phyloP scores from a whole-genome alignment of 169 alveolate genomes.

The Babesia sp. region DNA sequence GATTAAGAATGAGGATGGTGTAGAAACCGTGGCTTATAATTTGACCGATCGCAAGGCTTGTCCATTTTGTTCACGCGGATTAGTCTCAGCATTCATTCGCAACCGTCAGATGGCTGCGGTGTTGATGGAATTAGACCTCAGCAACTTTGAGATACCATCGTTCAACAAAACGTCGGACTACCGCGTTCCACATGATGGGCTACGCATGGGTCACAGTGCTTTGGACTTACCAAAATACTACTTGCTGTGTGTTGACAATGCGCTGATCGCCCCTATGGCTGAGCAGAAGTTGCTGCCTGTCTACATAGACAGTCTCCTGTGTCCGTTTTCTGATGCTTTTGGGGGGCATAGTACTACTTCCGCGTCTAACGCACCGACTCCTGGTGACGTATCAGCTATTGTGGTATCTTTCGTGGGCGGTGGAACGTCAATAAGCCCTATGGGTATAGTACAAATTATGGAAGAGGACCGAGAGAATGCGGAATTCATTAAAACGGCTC shows the following conservation, averaged over 20 bases:
- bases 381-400: slow-evolving; percentile 17
- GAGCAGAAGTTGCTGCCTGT: slow-evolving; percentile 48
- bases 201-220: neutral
- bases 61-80: slow-evolving; percentile 61
- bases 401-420: slow-evolving; percentile 37
- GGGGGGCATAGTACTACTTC: neutral
- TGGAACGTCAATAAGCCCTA: slow-evolving; percentile 36
- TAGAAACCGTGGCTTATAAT: slow-evolving; percentile 11
- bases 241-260: slow-evolving; percentile 30
- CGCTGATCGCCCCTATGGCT: slow-evolving; percentile 17
- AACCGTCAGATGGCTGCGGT: slow-evolving; percentile 54
- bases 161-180: neutral
- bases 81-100: slow-evolving; percentile 31
- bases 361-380: neutral
- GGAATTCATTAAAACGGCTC: slow-evolving; percentile 39
- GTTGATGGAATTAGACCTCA: slow-evolving; percentile 33
- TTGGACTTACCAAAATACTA: slow-evolving; percentile 28
- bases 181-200: neutral
- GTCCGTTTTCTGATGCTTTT: neutral
- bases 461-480: slow-evolving; percentile 20
- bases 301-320: slow-evolving; percentile 24
- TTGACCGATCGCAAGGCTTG: slow-evolving; percentile 31
- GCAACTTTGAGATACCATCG: slow-evolving; percentile 49
- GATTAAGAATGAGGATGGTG: slow-evolving; percentile 27
- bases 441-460: slow-evolving; percentile 34